Percentiles rank a stretch among this genome's conserved stretches.
phyloP scores from a whole-genome alignment of 2,329 filamentous ascomycete species.

The Hypoxylon sp. region DNA sequence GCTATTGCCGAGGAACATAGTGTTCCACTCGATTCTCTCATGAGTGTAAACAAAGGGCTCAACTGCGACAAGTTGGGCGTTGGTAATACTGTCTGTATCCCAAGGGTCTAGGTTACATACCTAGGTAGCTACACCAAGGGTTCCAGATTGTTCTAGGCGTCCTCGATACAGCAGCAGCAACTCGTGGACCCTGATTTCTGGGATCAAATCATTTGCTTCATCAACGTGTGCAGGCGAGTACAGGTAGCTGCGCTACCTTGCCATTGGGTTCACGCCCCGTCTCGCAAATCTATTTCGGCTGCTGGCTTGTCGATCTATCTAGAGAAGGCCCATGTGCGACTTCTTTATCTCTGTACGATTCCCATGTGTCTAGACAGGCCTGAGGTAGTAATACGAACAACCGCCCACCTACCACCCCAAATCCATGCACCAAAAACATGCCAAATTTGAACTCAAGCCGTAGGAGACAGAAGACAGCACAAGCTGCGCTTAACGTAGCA shows the following conservation, averaged over 20 bases:
- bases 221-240: conserved; percentile 10
- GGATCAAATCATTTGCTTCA: conserved; percentile 11
- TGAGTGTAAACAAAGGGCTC: conserved; percentile 61
- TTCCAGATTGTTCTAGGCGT: conserved; percentile 21
- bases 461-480: not conserved
- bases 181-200: conserved; percentile 6
- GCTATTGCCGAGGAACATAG: conserved; percentile 61
- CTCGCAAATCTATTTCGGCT: conserved; percentile 11
- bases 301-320: conserved; percentile 3
- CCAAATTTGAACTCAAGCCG: not conserved
- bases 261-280: conserved; percentile 1
- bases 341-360: conserved; percentile 7
- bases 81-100: conserved; percentile 63
- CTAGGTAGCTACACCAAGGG: conserved; percentile 21
- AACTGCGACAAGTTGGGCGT: conserved; percentile 63
- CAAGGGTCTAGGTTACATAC: conserved; percentile 48
- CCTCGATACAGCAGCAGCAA: conserved; percentile 19
- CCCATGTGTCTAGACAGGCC: not conserved
- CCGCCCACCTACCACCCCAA: not conserved
- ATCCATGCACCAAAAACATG: not conserved
- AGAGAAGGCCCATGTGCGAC: conserved; percentile 1
- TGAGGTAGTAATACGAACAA: conserved; percentile 20
- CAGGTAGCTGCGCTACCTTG: conserved; percentile 23
- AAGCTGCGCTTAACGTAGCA: not conserved
- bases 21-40: conserved; percentile 63